phyloP scores from a whole-genome alignment of 139 green algal species.

The Nannochloris sp. region DNA sequence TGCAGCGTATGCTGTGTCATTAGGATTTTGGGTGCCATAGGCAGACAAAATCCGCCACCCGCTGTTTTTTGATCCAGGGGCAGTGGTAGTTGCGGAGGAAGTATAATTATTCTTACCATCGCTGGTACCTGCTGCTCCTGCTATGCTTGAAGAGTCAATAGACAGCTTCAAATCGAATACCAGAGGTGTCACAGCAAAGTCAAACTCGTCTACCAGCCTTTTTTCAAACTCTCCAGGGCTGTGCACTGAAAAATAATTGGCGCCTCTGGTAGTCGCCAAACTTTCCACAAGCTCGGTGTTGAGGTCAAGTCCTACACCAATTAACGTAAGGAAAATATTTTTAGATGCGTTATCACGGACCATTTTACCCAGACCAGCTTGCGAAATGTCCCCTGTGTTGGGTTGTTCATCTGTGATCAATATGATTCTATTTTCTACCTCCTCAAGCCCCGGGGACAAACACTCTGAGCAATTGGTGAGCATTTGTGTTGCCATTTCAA shows the following conservation, averaged over 20 bases:
- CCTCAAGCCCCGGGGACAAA: background rate
- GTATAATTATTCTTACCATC: background rate
- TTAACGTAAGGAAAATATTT: slow-evolving; percentile 11
- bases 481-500: background rate
- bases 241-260: slow-evolving; percentile 29
- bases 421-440: slow-evolving; percentile 20
- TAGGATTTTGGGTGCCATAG: slow-evolving; percentile 20
- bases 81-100: background rate
- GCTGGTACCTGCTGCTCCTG: no score
- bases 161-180: slow-evolving; percentile 25
- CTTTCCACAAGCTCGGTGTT: slow-evolving; percentile 25
- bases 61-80: no score
- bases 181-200: slow-evolving; percentile 22
- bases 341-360: slow-evolving; percentile 15
- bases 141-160: background rate
- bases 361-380: background rate
- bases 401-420: slow-evolving; percentile 29
- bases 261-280: slow-evolving; percentile 4
- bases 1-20: slow-evolving; percentile 8
- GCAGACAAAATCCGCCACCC: slow-evolving; percentile 22
- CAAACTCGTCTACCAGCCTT: slow-evolving; percentile 22
- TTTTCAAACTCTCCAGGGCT: slow-evolving; percentile 25
- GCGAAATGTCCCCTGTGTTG: slow-evolving; percentile 11
- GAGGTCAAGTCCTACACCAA: slow-evolving; percentile 28
- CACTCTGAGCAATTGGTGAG: slow-evolving; percentile 9